phyloP scores from a whole-genome alignment of 441 rosid species.

The Hura crepitans region DNA sequence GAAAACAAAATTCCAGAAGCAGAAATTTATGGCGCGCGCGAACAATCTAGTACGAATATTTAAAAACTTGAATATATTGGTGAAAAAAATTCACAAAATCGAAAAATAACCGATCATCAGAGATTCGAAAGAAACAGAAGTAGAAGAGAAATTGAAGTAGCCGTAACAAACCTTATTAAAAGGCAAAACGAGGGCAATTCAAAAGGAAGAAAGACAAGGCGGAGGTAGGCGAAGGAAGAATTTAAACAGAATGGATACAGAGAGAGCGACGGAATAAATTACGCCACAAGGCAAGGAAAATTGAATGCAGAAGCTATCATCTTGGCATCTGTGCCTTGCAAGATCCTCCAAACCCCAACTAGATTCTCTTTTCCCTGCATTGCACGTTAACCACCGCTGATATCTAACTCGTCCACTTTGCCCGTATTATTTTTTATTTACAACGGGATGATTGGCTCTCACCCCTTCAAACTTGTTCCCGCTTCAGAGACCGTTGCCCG shows the following conservation, averaged over 20 bases:
- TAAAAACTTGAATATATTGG: too few relatives aligned
- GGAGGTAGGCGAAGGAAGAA: slow-evolving; percentile 22
- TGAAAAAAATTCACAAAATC: neutral
- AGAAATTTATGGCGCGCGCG: neutral
- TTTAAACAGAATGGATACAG: slow-evolving; percentile 26
- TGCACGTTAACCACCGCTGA: slow-evolving; percentile 49
- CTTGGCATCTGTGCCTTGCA: slow-evolving; percentile 53
- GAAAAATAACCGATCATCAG: neutral
- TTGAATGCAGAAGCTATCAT: slow-evolving; percentile 44
- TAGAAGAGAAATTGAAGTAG: neutral
- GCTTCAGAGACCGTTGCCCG: slow-evolving; percentile 1
- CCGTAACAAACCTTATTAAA: slow-evolving; percentile 23
- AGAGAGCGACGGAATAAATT: slow-evolving; percentile 45
- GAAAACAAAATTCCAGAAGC: slow-evolving; percentile 17
- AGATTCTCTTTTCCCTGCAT: slow-evolving; percentile 51
- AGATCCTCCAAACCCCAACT: slow-evolving; percentile 34
- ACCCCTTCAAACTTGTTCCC: neutral
- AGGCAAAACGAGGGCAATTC: neutral
- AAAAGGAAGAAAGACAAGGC: slow-evolving; percentile 13
- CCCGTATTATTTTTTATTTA: neutral
- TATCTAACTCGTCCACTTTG: slow-evolving; percentile 1
- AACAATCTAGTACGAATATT: too few relatives aligned
- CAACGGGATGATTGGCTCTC: neutral
- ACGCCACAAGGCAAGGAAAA: slow-evolving; percentile 57
- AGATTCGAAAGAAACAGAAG: neutral